Evolutionary conservation across 176 grass and related monocot species (phyloP), one percentile per base, ranked within the genome.

Genomic region (Alloteropsis semialata): DNA sequence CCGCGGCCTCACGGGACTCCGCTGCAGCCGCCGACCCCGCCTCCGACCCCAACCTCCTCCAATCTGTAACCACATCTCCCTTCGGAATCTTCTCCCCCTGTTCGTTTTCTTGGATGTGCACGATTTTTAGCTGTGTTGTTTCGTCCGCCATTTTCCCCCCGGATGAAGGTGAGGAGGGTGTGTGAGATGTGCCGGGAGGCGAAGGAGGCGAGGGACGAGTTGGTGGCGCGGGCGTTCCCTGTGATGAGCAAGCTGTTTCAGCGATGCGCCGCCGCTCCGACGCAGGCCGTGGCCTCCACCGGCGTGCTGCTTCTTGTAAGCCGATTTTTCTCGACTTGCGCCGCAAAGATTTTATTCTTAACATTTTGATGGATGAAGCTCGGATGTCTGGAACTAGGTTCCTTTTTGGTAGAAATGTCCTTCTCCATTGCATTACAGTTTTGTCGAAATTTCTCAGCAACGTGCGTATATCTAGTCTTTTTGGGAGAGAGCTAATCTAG

Each of bases 211-310:
- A 90, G 83, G 74, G 96, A 93, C 61, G 93, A 98, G 84, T 85
- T 98, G 76, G 90, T 95, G 67, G 91, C 93, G 57, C 84, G 96
- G 70, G 91, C 93, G 50, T 93, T 94, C 55, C 91, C 89, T 21
- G 91, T 91, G 72, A 90, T 98, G 78, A 90, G 83, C 93, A 98
- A 98, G 80, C 89, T 98, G 16, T 98, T 93, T 87, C 93, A 98
- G 66, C 85, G 93, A 81, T 95, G 91, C 68, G 81, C 92, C 24
- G 72, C 91, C 27, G 91, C 89, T 12, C 88, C 86, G 10, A 78
- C 86, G 50, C 90, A 95, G 42, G 93, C 90, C 11, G 87, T 85
- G 46, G 88, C 82, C 38, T 98, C 93, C 80, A 95, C 82, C 77
- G 96, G 93, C 42, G 67, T 89, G 48, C 91, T 98, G 29, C 82